Evolutionary conservation across 2,329 filamentous ascomycete genomes (phyloP).

Genomic region (Cytospora chrysosperma): DNA sequence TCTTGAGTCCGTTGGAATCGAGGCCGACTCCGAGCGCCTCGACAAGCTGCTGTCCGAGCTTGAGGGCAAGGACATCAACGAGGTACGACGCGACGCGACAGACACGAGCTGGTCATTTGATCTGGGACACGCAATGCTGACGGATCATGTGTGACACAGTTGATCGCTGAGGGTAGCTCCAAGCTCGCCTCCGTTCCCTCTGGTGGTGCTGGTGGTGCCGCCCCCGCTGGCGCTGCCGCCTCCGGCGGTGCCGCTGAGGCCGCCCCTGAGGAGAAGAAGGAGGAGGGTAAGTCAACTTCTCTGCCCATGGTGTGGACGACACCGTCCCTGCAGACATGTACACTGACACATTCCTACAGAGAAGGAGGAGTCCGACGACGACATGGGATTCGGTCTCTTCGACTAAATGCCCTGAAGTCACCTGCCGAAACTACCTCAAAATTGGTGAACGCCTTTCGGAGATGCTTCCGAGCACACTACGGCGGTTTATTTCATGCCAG

Average conservation of each 20-base stretch:
- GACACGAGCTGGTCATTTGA: constrained; percentile 18
- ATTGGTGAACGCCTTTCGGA: constrained; percentile 7
- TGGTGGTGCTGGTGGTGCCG: constrained; percentile 67
- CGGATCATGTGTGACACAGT: constrained; percentile 48
- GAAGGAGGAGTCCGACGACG: constrained; percentile 72
- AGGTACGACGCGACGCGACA: constrained; percentile 58
- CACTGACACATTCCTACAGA: constrained; percentile 41
- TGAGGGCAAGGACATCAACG: constrained; percentile 86
- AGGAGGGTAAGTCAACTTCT: constrained; percentile 68
- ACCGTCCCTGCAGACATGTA: not conserved
- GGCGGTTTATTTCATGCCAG: constrained; percentile 34
- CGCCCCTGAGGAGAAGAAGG: constrained; percentile 65
- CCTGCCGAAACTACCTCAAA: constrained; percentile 1
- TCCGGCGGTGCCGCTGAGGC: constrained; percentile 65
- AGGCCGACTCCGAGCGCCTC: constrained; percentile 86
- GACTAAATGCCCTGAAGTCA: constrained; percentile 53
- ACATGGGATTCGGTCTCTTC: constrained; percentile 77
- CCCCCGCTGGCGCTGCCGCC: constrained; percentile 65
- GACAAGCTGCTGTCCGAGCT: constrained; percentile 86
- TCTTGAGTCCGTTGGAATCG: constrained; percentile 90
- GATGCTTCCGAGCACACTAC: constrained; percentile 23
- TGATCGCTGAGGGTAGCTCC: constrained; percentile 83
- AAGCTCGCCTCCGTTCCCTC: constrained; percentile 98
- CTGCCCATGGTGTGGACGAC: constrained; percentile 10
- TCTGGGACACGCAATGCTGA: constrained; percentile 22